Evolutionary conservation across 2,329 filamentous ascomycete genomes (phyloP).

Genomic region (Colletotrichum lupini): DNA sequence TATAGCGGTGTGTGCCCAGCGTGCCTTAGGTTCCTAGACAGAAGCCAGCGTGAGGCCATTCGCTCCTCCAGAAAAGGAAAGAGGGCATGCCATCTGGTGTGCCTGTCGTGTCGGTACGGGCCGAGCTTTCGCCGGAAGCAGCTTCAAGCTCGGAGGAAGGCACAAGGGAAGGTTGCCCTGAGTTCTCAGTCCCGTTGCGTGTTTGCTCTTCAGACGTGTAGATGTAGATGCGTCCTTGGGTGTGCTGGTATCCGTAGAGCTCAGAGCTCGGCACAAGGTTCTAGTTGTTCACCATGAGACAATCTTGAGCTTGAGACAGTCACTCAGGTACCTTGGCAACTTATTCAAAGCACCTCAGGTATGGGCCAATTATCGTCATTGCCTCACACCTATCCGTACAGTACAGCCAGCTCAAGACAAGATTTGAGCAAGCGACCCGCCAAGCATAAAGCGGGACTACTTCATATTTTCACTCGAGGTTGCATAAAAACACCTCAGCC

Average conservation of each 20-base stretch:
- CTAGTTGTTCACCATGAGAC: neutral
- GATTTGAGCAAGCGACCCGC: neutral
- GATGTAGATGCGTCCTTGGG: neutral
- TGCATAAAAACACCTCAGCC: neutral
- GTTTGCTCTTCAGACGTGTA: neutral
- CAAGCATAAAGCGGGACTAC: neutral
- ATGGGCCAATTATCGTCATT: neutral
- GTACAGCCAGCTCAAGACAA: neutral
- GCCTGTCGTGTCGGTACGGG: conserved; percentile 19
- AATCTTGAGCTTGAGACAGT: neutral
- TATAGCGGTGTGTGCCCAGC: neutral
- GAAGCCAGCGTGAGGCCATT: neutral
- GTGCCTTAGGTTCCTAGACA: no score
- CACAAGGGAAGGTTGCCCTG: conserved; percentile 9
- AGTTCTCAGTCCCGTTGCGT: neutral
- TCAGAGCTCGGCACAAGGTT: conserved; percentile 6
- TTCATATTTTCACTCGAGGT: neutral
- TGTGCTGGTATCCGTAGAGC: neutral
- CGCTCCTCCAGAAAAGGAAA: neutral
- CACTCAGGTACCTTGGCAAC: neutral
- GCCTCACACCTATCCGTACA: neutral
- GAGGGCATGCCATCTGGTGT: conserved; percentile 9
- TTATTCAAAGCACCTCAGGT: neutral
- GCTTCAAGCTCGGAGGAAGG: neutral
- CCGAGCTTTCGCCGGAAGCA: conserved; percentile 21